Evolutionary conservation across 495 filamentous ascomycete species (phyloP), one percentile per base, ranked within the genome.

Genomic region (Penicillium salamii): DNA sequence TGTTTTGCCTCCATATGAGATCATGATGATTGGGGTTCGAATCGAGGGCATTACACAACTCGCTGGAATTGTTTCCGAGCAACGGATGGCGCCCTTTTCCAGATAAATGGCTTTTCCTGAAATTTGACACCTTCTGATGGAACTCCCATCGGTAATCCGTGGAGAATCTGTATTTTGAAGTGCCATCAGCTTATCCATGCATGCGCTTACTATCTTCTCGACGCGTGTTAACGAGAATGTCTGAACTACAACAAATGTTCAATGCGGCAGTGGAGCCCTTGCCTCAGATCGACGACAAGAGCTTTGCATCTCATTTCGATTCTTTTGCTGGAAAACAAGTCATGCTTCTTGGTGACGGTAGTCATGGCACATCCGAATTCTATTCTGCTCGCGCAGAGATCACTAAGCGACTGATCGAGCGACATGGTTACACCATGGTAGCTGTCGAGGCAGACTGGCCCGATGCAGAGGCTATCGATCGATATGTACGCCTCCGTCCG

Each of bases 371-470:
- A 2, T 82, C 78, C 1, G 80, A 83, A 52, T 83, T 81, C 65
- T 83, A 82, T 61, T 33, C 59, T 23, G 77, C 76, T 5, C 76
- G 80, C 13, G 78, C 78, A 15, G 72, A 74, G 32, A 77, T 83
- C 47, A 82, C 80, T 3, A 74, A 80, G 47, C 70, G 72, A 36
- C 60, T 82, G 8, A 74, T 83, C 51, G 46, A 70, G 13, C 42
- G 69, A 20, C 79, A 83, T 52, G 79, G 78, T 32, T 82, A 74
- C 64, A 81, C 67, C 19, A 75, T 79, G 43, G 71, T 83, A 3
- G 79, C 78, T 21, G 62, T 78, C 9, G 80, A 83, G 59, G 78
- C 78, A 3, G 80, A 83, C 62, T 82, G 78, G 79, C 79, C 80
- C 5, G 80, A 83, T 44, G 76, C 77, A 12, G 76, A 81, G 52